Evolutionary conservation across 2,329 filamentous ascomycete genomes (phyloP).

Genomic region (Cladobotryum mycophilum): DNA sequence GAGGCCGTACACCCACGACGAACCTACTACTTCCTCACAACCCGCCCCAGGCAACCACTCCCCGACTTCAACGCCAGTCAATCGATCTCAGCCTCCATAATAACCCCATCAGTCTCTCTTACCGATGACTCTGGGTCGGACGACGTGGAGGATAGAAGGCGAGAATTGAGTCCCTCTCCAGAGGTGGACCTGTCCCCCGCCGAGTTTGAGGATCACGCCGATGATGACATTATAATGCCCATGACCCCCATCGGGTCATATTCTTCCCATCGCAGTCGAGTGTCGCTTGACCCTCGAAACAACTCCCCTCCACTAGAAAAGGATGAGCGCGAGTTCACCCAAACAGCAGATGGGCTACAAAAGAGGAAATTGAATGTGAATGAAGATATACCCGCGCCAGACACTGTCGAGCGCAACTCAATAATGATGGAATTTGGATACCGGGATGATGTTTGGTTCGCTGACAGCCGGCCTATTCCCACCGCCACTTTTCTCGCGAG

Average conservation of each 20-base stretch:
- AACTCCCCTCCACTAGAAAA: conserved; percentile 84
- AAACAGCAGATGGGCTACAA: conserved; percentile 81
- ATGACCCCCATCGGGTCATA: conserved; percentile 60
- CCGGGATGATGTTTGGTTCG: conserved; percentile 49
- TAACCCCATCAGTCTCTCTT: conserved; percentile 75
- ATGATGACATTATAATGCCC: conserved; percentile 54
- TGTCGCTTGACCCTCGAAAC: conserved; percentile 47
- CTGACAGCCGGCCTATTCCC: conserved; percentile 33
- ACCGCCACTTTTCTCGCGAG: conserved; percentile 45
- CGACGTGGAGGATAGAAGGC: conserved; percentile 62
- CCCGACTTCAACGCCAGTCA: conserved; percentile 41
- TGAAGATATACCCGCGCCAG: conserved; percentile 30
- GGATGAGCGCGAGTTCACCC: conserved; percentile 94
- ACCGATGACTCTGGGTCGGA: conserved; percentile 52
- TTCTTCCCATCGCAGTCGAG: conserved; percentile 40
- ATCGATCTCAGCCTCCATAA: conserved; percentile 42
- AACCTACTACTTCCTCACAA: conserved; percentile 94
- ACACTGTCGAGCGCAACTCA: conserved; percentile 24
- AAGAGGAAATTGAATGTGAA: conserved; percentile 54
- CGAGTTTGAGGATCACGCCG: conserved; percentile 71
- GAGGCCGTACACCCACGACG: conserved; percentile 88
- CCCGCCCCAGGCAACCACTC: conserved; percentile 74
- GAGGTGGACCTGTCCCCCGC: conserved; percentile 86
- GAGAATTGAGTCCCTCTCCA: conserved; percentile 79
- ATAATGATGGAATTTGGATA: conserved; percentile 27